Conservation (phyloP, 257 asterid species). For the Solanum sitiens region DNA sequence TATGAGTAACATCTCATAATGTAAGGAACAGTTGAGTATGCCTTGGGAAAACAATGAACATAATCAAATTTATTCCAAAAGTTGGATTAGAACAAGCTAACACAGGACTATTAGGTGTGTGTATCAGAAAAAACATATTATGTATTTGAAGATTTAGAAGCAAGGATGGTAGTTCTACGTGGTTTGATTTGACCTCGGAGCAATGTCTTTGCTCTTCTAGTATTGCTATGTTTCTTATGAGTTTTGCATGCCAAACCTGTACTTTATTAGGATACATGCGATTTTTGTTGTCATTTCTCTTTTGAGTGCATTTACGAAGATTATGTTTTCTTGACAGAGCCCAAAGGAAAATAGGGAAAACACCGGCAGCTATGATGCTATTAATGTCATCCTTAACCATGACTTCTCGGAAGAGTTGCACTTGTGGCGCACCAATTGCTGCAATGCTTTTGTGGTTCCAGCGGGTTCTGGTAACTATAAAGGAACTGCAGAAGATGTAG, state of each 20-base stretch:
- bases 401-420: slow-evolving; percentile 70
- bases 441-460: slow-evolving; percentile 51
- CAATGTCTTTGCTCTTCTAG: not conserved
- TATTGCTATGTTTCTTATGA: not conserved
- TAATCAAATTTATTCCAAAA: not conserved
- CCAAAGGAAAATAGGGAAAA: not conserved
- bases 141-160: not conserved
- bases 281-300: not conserved
- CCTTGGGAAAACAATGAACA: not conserved
- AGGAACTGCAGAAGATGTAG: slow-evolving; percentile 19
- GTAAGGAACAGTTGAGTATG: not conserved
- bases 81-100: not conserved
- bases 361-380: slow-evolving; percentile 1
- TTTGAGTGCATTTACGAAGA: not conserved
- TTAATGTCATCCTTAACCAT: slow-evolving; percentile 62
- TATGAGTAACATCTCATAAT: not conserved
- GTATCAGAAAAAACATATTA: not conserved
- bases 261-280: too few species aligned
- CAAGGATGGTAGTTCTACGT: not conserved
- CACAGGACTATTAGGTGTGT: not conserved
- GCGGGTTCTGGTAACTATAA: slow-evolving; percentile 24
- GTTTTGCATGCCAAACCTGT: not conserved
- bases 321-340: not conserved
- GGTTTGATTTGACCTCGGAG: not conserved
- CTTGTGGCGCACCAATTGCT: slow-evolving; percentile 67